Conservation (phyloP, 495 filamentous ascomycete species). For the Hypomontagnella monticulosa region DNA sequence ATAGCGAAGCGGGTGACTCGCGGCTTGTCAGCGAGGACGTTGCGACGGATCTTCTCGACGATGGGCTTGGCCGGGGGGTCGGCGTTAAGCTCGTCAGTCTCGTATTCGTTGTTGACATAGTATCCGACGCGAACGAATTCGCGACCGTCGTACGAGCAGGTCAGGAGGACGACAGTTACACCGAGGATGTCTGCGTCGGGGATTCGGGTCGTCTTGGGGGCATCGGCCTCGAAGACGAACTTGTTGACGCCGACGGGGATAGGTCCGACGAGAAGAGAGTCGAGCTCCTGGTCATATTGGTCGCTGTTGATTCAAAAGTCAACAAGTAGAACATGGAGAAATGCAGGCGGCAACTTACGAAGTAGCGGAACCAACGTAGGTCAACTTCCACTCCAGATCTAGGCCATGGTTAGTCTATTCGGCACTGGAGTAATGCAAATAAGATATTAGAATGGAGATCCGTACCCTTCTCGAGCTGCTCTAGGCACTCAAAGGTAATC, state of each 20-base stretch:
- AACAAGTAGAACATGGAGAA: slow-evolving; percentile 11
- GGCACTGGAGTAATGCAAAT: neutral
- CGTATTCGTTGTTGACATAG: slow-evolving; percentile 99
- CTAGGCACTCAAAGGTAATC: slow-evolving; percentile 98
- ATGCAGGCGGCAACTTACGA: slow-evolving; percentile 68
- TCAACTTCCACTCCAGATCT: slow-evolving; percentile 99
- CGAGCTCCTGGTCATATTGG: slow-evolving; percentile 97
- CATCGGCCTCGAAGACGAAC: slow-evolving; percentile 95
- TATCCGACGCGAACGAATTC: slow-evolving; percentile 99
- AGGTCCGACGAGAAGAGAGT: slow-evolving; percentile 93
- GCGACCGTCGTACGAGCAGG: slow-evolving; percentile 93
- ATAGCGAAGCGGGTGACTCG: slow-evolving; percentile 98
- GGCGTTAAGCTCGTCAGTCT: slow-evolving; percentile 83
- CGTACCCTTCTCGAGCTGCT: slow-evolving; percentile 86
- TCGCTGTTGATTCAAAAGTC: slow-evolving; percentile 64
- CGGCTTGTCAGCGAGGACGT: slow-evolving; percentile 95
- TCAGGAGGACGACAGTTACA: slow-evolving; percentile 95
- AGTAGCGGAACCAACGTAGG: slow-evolving; percentile 97
- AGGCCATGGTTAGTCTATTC: slow-evolving; percentile 7
- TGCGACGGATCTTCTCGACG: slow-evolving; percentile 89
- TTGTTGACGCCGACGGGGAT: slow-evolving; percentile 98
- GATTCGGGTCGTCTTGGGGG: slow-evolving; percentile 87
- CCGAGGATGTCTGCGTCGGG: slow-evolving; percentile 94
- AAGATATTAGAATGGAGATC: neutral
- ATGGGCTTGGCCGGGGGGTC: slow-evolving; percentile 92